phyloP scores from a whole-genome alignment of 768 basidiomycete genomes.

The Mycena chlorophos region DNA sequence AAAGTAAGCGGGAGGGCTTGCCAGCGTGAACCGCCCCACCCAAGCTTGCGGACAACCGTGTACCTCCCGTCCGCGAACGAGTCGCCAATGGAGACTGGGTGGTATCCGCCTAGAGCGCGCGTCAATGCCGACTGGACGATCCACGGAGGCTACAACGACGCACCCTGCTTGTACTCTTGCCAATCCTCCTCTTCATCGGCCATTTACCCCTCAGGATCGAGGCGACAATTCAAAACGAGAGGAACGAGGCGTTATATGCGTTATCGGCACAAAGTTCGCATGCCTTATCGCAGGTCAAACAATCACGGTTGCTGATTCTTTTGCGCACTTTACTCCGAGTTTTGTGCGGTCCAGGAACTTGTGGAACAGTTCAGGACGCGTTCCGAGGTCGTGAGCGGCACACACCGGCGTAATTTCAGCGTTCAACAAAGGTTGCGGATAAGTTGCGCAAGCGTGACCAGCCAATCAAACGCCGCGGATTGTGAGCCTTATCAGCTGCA shows the following conservation, averaged over 20 bases:
- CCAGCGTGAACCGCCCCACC: no score
- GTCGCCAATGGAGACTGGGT: slow-evolving; percentile 38
- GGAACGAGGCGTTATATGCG: slow-evolving; percentile 13
- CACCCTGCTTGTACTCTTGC: slow-evolving; percentile 10
- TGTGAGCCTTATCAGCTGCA: no score
- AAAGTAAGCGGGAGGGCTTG: no score
- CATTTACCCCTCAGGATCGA: slow-evolving; percentile 7
- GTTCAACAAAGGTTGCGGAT: background rate
- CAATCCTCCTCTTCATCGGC: slow-evolving; percentile 24
- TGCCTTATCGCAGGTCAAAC: slow-evolving; percentile 11
- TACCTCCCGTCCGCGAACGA: slow-evolving; percentile 36
- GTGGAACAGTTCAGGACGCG: no score
- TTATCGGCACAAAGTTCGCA: no score
- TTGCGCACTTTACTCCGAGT: background rate
- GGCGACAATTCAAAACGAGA: background rate
- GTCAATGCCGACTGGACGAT: background rate
- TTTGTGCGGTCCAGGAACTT: no score
- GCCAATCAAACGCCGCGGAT: background rate
- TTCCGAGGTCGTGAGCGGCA: no score
- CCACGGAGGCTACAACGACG: background rate
- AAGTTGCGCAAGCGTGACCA: background rate
- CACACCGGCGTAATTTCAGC: no score
- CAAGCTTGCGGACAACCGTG: slow-evolving; percentile 54
- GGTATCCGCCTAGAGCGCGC: slow-evolving; percentile 27
- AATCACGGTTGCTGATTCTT: background rate